Evolutionary conservation across 2,329 filamentous ascomycete species (phyloP), one percentile per base, ranked within the genome.

Genomic region (Clonostachys rosea): DNA sequence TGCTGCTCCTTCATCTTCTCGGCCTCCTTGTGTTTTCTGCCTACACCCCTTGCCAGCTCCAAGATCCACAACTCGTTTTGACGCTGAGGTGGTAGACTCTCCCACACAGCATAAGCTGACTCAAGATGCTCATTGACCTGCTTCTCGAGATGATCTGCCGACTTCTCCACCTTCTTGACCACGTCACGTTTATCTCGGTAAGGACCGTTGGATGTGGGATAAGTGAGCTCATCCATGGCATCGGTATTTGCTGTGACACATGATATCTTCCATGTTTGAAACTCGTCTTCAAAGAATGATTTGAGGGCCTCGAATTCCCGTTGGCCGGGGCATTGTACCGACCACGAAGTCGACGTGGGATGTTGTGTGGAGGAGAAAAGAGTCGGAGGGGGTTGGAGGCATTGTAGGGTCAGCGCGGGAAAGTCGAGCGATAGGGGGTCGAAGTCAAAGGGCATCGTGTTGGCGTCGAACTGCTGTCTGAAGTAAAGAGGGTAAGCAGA

Each of bases 341-440:
- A 90, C 83, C 92, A 96, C 1, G 89, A 94, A 4, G 84, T 81
- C 17, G 81, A 75, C 0, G 86, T 89, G 2, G 90, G 75, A 58
- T 95, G 86, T 33, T 91, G 89, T 7, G 86, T 89, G 1, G 85
- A 81, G 10, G 89, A 87, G 68, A 91, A 92, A 7, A 96, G 74
- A 1, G 89, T 94, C 5, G 89, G 84, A 4, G 91, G 90, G 10
- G 88, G 77, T 35, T 87, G 82, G 2, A 97, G 81, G 54, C 92
- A 86, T 52, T 87, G 88, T 11, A 96, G 79, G 35, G 86, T 90
- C 39, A 97, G 77, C 7, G 87, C 84, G 7, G 91, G 90, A 58
- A 96, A 96, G 50, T 90, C 90, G 62, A 95, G 82, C 6, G 87
- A 77, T 50, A 91, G 81, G 34, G 92, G 87, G 54, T 96, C 89